phyloP scores from a whole-genome alignment of 176 grass and related monocot species.

The Themeda triandra region DNA sequence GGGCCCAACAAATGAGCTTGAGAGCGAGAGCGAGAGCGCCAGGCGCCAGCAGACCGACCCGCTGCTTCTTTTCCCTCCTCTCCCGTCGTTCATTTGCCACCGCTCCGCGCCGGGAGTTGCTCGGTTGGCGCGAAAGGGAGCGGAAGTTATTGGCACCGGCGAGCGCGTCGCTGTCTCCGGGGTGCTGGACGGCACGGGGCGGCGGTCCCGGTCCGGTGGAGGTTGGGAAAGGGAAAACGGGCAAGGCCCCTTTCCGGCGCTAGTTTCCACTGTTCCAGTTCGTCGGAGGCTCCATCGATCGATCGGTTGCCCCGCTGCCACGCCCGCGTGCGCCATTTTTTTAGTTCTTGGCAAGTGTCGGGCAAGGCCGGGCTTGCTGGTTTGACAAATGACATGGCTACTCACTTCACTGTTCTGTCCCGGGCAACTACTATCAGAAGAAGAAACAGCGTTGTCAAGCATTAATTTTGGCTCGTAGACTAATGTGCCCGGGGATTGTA shows the following conservation, averaged over 20 bases:
- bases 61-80: too few species aligned
- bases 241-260: too few species aligned
- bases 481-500: too few species aligned
- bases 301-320: not conserved
- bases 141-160: not conserved
- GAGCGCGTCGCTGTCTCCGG: not conserved
- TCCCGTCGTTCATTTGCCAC: too few species aligned
- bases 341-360: not conserved
- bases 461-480: not conserved
- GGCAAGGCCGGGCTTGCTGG: not conserved
- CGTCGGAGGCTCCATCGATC: too few species aligned
- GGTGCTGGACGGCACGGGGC: too few species aligned
- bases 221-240: too few species aligned
- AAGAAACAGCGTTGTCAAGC: not conserved
- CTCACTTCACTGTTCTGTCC: not conserved
- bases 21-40: not conserved
- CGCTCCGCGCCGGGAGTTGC: not conserved
- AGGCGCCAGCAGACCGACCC: not conserved
- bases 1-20: not conserved
- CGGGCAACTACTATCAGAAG: not conserved
- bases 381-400: not conserved
- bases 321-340: not conserved
- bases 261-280: too few species aligned
- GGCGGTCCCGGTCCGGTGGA: too few species aligned
- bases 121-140: slow-evolving; percentile 39